phyloP scores from a whole-genome alignment of 768 basidiomycete genomes.

The Russula vinacea region DNA sequence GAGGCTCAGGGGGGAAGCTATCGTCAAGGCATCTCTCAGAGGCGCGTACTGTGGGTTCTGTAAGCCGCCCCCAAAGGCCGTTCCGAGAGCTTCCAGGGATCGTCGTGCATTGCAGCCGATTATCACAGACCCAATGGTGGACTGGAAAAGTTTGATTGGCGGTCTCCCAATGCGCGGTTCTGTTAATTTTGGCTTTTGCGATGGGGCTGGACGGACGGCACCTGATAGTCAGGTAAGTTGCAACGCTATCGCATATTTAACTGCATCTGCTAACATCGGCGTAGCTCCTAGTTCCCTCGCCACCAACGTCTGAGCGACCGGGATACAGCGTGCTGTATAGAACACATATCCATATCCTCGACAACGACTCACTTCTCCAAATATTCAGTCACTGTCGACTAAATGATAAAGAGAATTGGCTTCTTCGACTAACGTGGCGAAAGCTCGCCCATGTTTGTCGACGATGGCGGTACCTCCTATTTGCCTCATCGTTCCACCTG shows the following conservation, averaged over 20 bases:
- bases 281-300: background rate
- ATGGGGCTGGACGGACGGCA: background rate
- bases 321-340: background rate
- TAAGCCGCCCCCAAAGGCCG: no score
- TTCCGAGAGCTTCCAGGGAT: background rate
- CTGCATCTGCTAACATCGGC: background rate
- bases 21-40: no score
- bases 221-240: background rate
- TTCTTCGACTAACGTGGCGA: no score
- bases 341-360: no score
- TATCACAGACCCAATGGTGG: background rate
- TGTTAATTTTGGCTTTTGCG: background rate
- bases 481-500: background rate
- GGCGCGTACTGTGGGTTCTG: no score
- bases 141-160: background rate
- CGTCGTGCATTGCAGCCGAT: background rate
- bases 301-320: constrained; percentile 12
- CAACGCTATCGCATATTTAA: background rate
- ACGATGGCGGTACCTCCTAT: constrained; percentile 7
- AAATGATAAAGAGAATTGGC: no score
- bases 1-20: no score
- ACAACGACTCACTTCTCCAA: no score
- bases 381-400: no score
- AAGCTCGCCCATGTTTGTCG: no score
- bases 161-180: background rate